These are phyloP conservation scores for Aspergillus aculeatus DNA, from an alignment of 2,329 filamentous ascomycete genomes.

Conservation along the genomic window DNA sequence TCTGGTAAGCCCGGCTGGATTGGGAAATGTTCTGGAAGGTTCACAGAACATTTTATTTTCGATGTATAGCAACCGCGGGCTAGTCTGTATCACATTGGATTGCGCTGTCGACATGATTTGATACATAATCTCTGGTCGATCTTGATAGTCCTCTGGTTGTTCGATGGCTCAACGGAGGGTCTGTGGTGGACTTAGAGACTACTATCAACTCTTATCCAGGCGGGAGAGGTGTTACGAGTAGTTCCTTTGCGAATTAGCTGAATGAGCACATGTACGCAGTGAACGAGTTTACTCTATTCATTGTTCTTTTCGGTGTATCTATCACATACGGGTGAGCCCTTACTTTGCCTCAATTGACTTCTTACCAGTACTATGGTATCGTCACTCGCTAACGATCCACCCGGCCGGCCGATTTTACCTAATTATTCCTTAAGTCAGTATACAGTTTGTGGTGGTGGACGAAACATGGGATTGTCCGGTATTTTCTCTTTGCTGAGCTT, in stretches of 20 bases:
- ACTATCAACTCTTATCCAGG: background rate
- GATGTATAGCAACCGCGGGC: background rate
- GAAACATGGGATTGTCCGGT: constrained; percentile 6
- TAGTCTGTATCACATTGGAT: background rate
- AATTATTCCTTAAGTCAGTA: constrained; percentile 1
- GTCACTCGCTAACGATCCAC: background rate
- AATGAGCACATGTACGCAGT: background rate
- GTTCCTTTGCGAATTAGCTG: background rate
- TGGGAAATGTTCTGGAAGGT: constrained; percentile 14
- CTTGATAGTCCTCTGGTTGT: background rate
- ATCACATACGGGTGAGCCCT: background rate
- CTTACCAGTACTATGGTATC: background rate
- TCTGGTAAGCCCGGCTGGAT: background rate
- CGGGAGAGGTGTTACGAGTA: no score
- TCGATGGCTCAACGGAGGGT: background rate
- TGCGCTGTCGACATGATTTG: background rate
- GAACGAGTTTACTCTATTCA: background rate
- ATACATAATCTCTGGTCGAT: background rate
- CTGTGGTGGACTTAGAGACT: background rate
- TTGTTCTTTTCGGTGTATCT: background rate
- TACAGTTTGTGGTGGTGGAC: constrained; percentile 5
- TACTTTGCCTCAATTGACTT: background rate
- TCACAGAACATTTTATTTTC: constrained; percentile 4
- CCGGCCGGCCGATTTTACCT: constrained; percentile 1
- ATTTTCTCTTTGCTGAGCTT: background rate